phyloP scores from a whole-genome alignment of 352 stramenopile genomes.

The Pythium utonaiense region DNA sequence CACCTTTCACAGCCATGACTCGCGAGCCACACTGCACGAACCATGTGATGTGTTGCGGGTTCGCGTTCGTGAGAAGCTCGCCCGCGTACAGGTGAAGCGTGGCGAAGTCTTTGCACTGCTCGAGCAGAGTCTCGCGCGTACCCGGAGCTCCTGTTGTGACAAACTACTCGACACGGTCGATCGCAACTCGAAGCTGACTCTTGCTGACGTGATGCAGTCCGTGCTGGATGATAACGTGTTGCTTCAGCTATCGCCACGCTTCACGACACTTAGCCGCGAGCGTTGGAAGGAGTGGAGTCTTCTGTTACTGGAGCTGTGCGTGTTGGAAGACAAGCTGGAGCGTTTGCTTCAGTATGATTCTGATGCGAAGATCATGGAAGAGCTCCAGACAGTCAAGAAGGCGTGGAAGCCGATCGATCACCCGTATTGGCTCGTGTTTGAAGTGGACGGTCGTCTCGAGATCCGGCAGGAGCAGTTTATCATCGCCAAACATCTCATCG shows the following conservation, averaged over 20 bases:
- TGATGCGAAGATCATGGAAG: slow-evolving; percentile 32
- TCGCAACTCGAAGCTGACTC: slow-evolving; percentile 25
- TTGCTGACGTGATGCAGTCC: slow-evolving; percentile 36
- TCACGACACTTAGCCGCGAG: slow-evolving; percentile 16
- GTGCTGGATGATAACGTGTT: slow-evolving; percentile 34
- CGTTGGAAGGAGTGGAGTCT: slow-evolving; percentile 25
- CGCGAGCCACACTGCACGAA: background rate
- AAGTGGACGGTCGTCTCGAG: slow-evolving; percentile 74
- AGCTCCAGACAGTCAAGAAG: slow-evolving; percentile 34
- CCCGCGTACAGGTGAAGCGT: background rate
- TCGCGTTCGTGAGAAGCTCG: background rate
- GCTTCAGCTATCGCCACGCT: slow-evolving; percentile 23
- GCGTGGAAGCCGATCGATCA: slow-evolving; percentile 52
- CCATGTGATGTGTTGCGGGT: background rate
- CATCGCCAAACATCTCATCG: slow-evolving; percentile 69
- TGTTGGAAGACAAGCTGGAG: slow-evolving; percentile 71
- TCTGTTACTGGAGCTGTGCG: slow-evolving; percentile 57
- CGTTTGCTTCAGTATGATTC: slow-evolving; percentile 18
- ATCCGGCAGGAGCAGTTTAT: slow-evolving; percentile 83
- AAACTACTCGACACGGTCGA: slow-evolving; percentile 25
- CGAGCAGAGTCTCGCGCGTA: background rate
- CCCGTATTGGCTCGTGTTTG: slow-evolving; percentile 86
- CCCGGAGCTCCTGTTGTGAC: slow-evolving; percentile 5
- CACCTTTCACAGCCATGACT: slow-evolving; percentile 26
- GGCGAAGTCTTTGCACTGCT: background rate